phyloP scores from a whole-genome alignment of 257 asterid species.

The Leptodermis oblonga region DNA sequence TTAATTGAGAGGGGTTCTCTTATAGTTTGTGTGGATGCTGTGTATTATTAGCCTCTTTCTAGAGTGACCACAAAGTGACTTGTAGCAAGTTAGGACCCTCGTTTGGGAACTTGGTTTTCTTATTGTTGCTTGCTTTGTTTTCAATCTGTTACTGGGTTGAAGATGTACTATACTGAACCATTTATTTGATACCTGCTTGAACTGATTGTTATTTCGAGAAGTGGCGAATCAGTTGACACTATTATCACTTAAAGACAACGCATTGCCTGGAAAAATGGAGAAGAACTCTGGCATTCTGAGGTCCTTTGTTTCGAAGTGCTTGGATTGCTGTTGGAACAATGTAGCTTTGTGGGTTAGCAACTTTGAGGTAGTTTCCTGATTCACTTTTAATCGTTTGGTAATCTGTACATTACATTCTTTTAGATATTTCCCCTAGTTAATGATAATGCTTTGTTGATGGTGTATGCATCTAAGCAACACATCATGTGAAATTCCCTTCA shows the following conservation, averaged over 20 bases:
- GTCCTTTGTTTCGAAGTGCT: conserved; percentile 18
- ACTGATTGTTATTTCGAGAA: conserved; percentile 18
- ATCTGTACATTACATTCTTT: not conserved
- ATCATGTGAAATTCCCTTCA: not conserved
- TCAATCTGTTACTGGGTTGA: conserved; percentile 23
- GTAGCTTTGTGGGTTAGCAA: conserved; percentile 11
- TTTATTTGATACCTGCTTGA: conserved; percentile 14
- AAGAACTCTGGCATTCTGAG: conserved; percentile 13
- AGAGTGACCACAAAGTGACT: conserved; percentile 18
- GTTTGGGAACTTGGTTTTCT: conserved; percentile 4
- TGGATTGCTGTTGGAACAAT: conserved; percentile 17
- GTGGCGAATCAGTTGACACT: conserved; percentile 18
- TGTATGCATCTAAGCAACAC: not conserved
- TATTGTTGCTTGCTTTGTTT: conserved; percentile 16
- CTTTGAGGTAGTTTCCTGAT: conserved; percentile 23
- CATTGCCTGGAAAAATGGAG: conserved; percentile 13
- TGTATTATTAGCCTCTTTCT: conserved; percentile 21
- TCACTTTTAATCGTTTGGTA: not conserved
- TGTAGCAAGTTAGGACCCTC: conserved; percentile 16
- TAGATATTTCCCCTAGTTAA: not conserved
- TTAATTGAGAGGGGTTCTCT: conserved; percentile 16
- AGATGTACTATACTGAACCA: conserved; percentile 16
- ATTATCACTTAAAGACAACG: conserved; percentile 20
- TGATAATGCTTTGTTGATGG: not conserved
- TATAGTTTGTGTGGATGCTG: conserved; percentile 1